Evolutionary conservation across 129 eudicot species (phyloP), one percentile per base, ranked within the genome.

Genomic region (Arctium minus): DNA sequence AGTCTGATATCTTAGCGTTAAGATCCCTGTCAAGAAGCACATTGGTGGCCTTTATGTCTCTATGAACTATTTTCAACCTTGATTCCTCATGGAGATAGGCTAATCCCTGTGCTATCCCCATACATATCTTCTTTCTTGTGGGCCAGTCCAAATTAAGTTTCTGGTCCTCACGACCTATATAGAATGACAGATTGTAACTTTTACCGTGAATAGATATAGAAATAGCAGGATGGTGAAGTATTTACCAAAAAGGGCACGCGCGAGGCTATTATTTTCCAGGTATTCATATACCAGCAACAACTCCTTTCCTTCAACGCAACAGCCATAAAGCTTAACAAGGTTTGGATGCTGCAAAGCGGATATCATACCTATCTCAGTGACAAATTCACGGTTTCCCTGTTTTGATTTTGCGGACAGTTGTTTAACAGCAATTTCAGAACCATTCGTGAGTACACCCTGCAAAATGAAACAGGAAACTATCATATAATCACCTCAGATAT

Each of bases 281-380:
- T 94, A 94, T 76, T 94, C 98, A 22, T 94, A 94, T 74, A 94
- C 83, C 10, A 94, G 79, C 62, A 94, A 76, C 77, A 94, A 67
- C 76, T 94, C 93, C 48, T 94, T 92, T 78, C 93, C 92, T 86
- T 94, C 98, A 18, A 92, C 90, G 67, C 98, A 94, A 79, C 97
- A 92, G 22, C 98, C 98, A 70, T 73, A 88, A 80, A 94, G 98
- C 90, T 86, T 92, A n/a, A 94, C 98, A 67, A 94, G 97, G 79
- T 94, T 90, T 13, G 98, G 98, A 79, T 94, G 98, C 64, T 92
- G 98, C 70, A 92, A 80, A 73, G 97, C 98, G 17, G 98, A 94
- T 79, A 94, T 94, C 97, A 94, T 94, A 76, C 98, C 98, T 79
- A 94, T 92, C 72, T 94, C 98, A 69, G 87, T 94, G 15, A 94